A percentile compares a stretch with the other conserved stretches of the same genome.
Conservation (phyloP, 768 basidiomycete genomes). For the Tricholomella constricta region DNA sequence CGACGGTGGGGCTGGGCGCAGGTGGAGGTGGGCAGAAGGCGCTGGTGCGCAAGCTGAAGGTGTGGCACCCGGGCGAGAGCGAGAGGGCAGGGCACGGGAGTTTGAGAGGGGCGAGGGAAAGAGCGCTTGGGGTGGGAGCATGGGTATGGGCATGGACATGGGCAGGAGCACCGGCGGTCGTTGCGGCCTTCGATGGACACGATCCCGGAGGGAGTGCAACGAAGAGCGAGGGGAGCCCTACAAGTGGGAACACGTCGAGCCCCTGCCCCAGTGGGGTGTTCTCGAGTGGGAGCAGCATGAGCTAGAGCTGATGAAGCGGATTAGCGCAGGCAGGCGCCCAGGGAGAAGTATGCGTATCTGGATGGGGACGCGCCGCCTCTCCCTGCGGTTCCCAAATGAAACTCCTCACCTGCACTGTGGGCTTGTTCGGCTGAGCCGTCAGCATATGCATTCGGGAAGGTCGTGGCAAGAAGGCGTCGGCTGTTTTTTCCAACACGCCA, state of each 20-base stretch:
- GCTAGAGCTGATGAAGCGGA: constrained; percentile 72
- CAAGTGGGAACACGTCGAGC: constrained; percentile 20
- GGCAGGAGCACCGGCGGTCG: constrained; percentile 23
- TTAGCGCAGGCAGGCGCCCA: constrained; percentile 64
- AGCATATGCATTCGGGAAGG: constrained; percentile 3
- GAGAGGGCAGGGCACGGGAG: constrained; percentile 9
- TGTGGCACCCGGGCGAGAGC: constrained; percentile 23
- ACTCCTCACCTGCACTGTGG: background rate
- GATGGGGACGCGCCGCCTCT: constrained; percentile 50
- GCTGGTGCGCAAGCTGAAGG: constrained; percentile 37
- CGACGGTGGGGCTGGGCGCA: background rate
- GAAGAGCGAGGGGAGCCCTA: constrained; percentile 7
- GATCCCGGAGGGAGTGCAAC: constrained; percentile 16
- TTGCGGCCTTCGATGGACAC: constrained; percentile 37
- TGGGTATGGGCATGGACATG: constrained; percentile 7
- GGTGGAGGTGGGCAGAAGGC: constrained; percentile 21
- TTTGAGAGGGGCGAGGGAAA: background rate
- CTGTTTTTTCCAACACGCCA: constrained; percentile 9
- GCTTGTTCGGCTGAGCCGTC: constrained; percentile 18
- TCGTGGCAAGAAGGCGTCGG: constrained; percentile 15
- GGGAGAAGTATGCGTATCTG: constrained; percentile 49
- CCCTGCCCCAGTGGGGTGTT: constrained; percentile 9
- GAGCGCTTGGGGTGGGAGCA: constrained; percentile 16
- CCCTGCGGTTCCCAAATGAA: constrained; percentile 57
- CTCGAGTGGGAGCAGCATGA: constrained; percentile 39